Conservation (phyloP, 2,329 filamentous ascomycete species). For the Xylaria sp. region DNA sequence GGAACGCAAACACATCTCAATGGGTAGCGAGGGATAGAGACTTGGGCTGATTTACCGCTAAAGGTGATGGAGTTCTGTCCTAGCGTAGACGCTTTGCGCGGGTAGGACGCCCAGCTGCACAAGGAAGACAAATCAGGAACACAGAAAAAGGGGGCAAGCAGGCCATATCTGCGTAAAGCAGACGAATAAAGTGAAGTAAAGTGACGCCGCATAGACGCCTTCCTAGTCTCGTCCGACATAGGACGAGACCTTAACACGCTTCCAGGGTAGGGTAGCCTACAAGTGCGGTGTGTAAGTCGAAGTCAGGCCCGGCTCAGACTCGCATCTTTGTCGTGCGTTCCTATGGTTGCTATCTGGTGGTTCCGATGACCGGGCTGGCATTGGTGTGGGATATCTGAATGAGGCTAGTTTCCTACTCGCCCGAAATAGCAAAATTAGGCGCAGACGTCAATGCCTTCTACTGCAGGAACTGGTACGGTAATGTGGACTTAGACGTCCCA, state of each 20-base stretch:
- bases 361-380: conserved; percentile 13
- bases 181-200: conserved; percentile 10
- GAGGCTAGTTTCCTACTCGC: conserved; percentile 5
- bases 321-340: conserved; percentile 16
- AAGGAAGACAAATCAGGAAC: conserved; percentile 28
- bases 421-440: conserved; percentile 16
- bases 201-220: conserved; percentile 25
- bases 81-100: conserved; percentile 21
- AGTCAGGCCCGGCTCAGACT: conserved; percentile 11
- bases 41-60: neutral
- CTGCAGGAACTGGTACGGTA: neutral
- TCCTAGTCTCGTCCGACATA: conserved; percentile 2
- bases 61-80: neutral
- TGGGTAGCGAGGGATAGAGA: neutral
- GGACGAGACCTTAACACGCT: neutral
- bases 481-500: neutral
- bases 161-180: conserved; percentile 4
- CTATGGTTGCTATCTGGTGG: conserved; percentile 15
- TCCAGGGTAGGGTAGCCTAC: neutral
- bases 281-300: neutral
- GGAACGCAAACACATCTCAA: conserved; percentile 2
- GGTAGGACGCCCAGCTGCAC: conserved; percentile 4
- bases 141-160: conserved; percentile 11
- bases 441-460: conserved; percentile 2
- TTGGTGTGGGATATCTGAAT: conserved; percentile 10